Evolutionary conservation across 2,329 filamentous ascomycete genomes (phyloP).

Genomic region (Aspergillus awamori): DNA sequence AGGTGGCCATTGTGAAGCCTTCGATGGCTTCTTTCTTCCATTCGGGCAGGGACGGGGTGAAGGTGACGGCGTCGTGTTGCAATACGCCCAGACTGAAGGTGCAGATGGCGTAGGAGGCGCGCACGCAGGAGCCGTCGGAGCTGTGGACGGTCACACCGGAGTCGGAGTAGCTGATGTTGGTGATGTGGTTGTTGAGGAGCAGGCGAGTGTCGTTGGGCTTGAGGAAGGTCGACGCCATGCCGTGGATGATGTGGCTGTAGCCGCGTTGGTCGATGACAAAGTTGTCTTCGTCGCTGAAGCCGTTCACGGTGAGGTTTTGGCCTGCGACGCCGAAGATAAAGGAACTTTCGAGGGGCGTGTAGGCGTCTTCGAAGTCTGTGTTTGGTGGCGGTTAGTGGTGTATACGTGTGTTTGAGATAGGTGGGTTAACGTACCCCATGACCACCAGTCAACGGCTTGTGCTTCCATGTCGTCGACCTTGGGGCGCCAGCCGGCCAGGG

Average conservation of each 20-base stretch:
- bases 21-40: conserved; percentile 68
- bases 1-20: conserved; percentile 68
- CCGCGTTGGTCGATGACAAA: conserved; percentile 64
- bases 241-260: conserved; percentile 60
- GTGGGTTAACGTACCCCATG: background rate
- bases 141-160: conserved; percentile 58
- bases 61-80: conserved; percentile 62
- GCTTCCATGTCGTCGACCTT: conserved; percentile 55
- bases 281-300: conserved; percentile 64
- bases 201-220: conserved; percentile 58
- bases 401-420: background rate
- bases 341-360: conserved; percentile 59
- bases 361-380: conserved; percentile 61
- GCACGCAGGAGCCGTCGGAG: conserved; percentile 59
- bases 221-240: conserved; percentile 62
- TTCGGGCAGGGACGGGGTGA: conserved; percentile 60
- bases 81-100: conserved; percentile 71
- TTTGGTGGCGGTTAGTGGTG: background rate
- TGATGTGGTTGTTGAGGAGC: conserved; percentile 61
- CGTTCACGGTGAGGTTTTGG: conserved; percentile 63
- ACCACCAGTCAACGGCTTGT: conserved; percentile 65
- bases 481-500: conserved; percentile 64
- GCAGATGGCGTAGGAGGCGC: conserved; percentile 64
- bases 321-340: conserved; percentile 57
- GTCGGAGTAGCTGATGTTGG: conserved; percentile 56